Percentiles rank a stretch among this genome's conserved stretches.
These are phyloP conservation scores for Ogataea hybrid DNA, from an alignment of 1,139 yeast species.

Conservation along the genomic window DNA sequence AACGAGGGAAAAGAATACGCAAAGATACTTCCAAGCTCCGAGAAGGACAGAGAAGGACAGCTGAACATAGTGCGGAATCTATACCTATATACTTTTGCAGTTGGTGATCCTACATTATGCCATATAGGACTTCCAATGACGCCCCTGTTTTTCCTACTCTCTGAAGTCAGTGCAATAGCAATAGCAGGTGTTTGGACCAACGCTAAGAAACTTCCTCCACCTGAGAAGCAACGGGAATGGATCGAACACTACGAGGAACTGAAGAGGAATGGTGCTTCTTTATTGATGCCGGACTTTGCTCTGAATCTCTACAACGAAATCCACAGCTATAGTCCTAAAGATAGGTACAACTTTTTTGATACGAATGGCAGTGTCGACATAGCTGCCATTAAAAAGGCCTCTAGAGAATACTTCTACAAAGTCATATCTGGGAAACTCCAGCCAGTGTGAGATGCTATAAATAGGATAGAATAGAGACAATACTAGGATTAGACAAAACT, in stretches of 20 bases:
- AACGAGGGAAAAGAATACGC: conserved; percentile 23
- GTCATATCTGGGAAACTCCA: not conserved
- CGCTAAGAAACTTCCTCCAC: conserved; percentile 23
- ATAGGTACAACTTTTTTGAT: conserved; percentile 1
- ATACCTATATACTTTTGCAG: conserved; percentile 40
- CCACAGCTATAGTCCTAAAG: not conserved
- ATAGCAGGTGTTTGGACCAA: conserved; percentile 46
- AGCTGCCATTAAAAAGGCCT: not conserved
- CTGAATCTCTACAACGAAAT: not conserved
- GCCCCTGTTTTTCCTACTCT: conserved; percentile 40
- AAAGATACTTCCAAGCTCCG: conserved; percentile 18
- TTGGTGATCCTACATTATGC: conserved; percentile 43
- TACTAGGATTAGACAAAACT: no score
- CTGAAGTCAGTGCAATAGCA: conserved; percentile 44
- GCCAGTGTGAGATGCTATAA: not conserved
- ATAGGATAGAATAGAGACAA: no score
- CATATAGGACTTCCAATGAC: conserved; percentile 41
- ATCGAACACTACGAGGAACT: not conserved
- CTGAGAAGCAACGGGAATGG: conserved; percentile 25
- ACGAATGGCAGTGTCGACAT: not conserved
- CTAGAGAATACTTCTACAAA: not conserved
- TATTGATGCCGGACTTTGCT: not conserved
- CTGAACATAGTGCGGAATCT: conserved; percentile 33
- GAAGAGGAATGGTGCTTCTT: not conserved
- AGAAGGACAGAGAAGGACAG: conserved; percentile 16